Base-by-base conservation (phyloP, 2,329 filamentous ascomycete species). In the Ceratocystis ficicola region DNA sequence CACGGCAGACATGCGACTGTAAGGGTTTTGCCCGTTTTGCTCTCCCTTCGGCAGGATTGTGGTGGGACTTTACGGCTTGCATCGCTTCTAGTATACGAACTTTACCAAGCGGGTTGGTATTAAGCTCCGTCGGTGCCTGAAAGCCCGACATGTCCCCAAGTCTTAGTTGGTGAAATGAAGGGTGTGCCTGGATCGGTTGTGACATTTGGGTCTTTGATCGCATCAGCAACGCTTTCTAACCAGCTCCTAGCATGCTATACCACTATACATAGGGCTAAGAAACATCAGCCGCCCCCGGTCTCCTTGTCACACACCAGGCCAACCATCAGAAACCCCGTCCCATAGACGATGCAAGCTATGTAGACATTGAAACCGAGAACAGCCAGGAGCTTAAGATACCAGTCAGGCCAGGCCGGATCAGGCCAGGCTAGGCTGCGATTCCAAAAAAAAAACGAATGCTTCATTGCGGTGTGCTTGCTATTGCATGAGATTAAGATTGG, bases 401-500 rank as follows among this genome's bases (percentile, higher is more conserved):
- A 52, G 48, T 25, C 48, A 25, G 48, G 25, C 25, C 15, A 57
- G 7, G 28, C 22, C 22, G 22, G 22, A 25, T 25, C 15, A 57
- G 7, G 28, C 25, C 48, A 22, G 48, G 25, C 25, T 5, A 59
- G 7, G 30, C 12, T 15, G 15, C 5, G 52, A 57, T 22, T 57
- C 28, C 10, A 25, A 57, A 57, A 57, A 22, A 22, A 57, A 59
- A 59, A 25, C 4, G 5, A 30, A 52, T 36, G 28, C 32, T 15
- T 59, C 36, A 59, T 17, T 59, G 55, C 7, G 4, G 28, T 17
- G 30, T 59, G 55, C 55, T 36, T 59, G 55, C 55, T 36, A 59
- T 59, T 59, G 55, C 55, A 59, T 59, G 15, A 59, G 22, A 36
- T n/a, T 59, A 59, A 59, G 17, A 59, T 59, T 59, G 55, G 28